Evolutionary conservation across 331 rosid species (phyloP).

Genomic region (Cucumis variabilis): DNA sequence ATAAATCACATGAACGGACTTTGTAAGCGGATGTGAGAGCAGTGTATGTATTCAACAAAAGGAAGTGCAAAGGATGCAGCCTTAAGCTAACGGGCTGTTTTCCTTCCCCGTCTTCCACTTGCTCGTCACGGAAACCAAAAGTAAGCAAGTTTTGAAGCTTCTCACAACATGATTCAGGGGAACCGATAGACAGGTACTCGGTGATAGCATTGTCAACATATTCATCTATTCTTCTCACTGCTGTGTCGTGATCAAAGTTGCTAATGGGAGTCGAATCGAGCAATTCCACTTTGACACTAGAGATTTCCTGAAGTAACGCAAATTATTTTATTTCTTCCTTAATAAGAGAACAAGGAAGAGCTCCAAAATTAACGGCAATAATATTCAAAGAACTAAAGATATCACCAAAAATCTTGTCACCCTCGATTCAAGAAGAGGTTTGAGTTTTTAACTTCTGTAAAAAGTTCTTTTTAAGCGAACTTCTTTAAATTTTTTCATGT

Average conservation of each 20-base stretch:
- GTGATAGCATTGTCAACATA: conserved; percentile 55
- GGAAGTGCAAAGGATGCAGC: conserved; percentile 71
- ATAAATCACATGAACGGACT: conserved; percentile 52
- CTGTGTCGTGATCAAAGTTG: conserved; percentile 40
- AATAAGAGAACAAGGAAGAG: background rate
- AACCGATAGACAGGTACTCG: conserved; percentile 60
- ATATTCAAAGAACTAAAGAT: background rate
- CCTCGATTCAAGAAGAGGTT: background rate
- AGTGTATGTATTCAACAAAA: conserved; percentile 67
- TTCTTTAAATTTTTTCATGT: too few species aligned
- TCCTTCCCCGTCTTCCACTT: conserved; percentile 42
- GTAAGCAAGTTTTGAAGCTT: conserved; percentile 63
- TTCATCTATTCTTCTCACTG: conserved; percentile 46
- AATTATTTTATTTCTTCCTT: background rate
- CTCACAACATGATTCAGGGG: conserved; percentile 59
- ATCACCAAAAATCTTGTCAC: background rate
- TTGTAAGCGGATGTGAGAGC: conserved; percentile 73
- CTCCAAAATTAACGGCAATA: background rate
- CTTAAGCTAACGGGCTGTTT: conserved; percentile 39
- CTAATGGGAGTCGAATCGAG: conserved; percentile 38
- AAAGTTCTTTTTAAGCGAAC: background rate
- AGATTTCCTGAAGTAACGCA: conserved; percentile 59
- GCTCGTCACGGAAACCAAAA: conserved; percentile 46
- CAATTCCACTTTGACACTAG: conserved; percentile 36
- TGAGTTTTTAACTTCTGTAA: background rate